These are phyloP conservation scores for Strobilomyces confusus DNA, from an alignment of 768 basidiomycete species.

Conservation along the genomic window DNA sequence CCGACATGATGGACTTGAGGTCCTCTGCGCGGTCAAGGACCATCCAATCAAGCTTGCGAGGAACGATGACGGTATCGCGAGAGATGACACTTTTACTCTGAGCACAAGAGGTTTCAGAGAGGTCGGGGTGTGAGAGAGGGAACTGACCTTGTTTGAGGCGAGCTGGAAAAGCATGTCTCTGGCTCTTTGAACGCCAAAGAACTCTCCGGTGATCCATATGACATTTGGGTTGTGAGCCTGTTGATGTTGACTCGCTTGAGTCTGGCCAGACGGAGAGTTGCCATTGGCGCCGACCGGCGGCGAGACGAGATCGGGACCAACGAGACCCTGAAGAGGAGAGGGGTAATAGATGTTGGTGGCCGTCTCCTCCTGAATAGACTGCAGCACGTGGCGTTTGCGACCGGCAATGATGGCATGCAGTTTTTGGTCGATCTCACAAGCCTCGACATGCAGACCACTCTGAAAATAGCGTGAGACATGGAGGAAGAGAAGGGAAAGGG, in stretches of 20 bases:
- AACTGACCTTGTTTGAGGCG: constrained; percentile 73
- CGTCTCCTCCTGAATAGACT: constrained; percentile 94
- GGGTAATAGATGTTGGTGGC: constrained; percentile 96
- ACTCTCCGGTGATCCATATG: constrained; percentile 97
- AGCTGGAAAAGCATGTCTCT: constrained; percentile 92
- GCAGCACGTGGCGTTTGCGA: constrained; percentile 80
- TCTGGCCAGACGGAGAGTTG: constrained; percentile 31
- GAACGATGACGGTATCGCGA: constrained; percentile 88
- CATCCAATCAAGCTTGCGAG: constrained; percentile 98
- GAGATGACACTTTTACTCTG: constrained; percentile 90
- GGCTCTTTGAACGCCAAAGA: constrained; percentile 92
- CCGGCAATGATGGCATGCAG: constrained; percentile 89
- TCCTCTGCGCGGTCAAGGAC: constrained; percentile 95
- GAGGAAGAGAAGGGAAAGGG: neutral
- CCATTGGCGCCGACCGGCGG: constrained; percentile 35
- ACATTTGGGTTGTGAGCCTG: constrained; percentile 61
- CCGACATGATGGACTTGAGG: constrained; percentile 86
- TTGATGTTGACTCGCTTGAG: constrained; percentile 20
- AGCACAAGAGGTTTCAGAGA: neutral
- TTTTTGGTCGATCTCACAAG: constrained; percentile 93
- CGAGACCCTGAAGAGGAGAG: constrained; percentile 81
- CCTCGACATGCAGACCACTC: constrained; percentile 89
- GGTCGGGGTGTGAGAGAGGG: neutral
- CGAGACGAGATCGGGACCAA: constrained; percentile 57
- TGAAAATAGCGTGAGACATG: constrained; percentile 28